Base-by-base conservation (phyloP, 1,284 basidiomycete species). In the Trichosporon coremiiforme region DNA sequence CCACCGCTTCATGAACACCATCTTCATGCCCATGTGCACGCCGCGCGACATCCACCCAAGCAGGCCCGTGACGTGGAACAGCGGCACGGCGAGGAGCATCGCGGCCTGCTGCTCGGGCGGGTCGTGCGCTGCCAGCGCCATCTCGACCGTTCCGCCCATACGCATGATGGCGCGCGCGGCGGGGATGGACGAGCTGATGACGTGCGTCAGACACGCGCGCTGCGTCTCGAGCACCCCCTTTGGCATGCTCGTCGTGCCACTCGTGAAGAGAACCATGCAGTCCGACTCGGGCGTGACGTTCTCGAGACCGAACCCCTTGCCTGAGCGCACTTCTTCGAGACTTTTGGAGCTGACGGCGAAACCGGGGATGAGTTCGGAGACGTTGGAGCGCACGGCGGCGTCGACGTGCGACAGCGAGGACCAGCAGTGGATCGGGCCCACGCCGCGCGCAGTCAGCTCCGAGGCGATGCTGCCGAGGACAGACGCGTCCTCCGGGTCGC, bases 11-110 rank as follows among this genome's bases (percentile, higher is more conserved):
- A 79, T 75, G 64, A 78, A 72, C n/a, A 80, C 78, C 57, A 82
- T 74, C 67, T 77, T 79, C 15, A 74, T 76, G 17, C 81, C 81
- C 15, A 74, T 70, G 67, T 77, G 74, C 62, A 80, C 73, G 0
- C 75, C 78, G 9, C 80, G 74, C 69, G 81, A 71, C 60, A 81
- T 73, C 78, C 79, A 81, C 1, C 77, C 78, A 1, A 82, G 70
- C 65, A 75, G 78, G 4, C 81, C 81, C 0, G 80, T 81, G 8
- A 82, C 80, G 77, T 82, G 81, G 73, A 82, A 82, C 3, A 82
- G 74, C 0, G 81, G 81, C 22, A 82, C 77, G n/a, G 79, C 66
- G 36, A 82, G 75, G 4, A 82, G 73, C 33, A 75, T 70, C 0
- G 57, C 62, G 5, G 17, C 74, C 77, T 60, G 77, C 77, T 35